A percentile compares a stretch with the other conserved stretches of the same genome.
phyloP scores from a whole-genome alignment of 257 asterid genomes.

The Primulina huaijiensis region DNA sequence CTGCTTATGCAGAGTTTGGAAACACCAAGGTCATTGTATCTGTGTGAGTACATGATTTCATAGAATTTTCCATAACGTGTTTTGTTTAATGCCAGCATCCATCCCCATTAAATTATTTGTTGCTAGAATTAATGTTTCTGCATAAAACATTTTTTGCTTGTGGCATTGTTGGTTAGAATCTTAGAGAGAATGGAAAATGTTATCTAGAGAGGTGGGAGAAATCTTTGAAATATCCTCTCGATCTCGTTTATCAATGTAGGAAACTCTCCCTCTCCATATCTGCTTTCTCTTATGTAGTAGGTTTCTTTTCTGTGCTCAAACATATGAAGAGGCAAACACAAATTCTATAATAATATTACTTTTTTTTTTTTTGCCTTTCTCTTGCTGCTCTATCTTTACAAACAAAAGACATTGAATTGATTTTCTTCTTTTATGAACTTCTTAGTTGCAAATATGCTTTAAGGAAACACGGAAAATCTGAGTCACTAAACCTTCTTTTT shows the following conservation, averaged over 20 bases:
- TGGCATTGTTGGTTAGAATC: not conserved
- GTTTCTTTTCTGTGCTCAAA: conserved; percentile 14
- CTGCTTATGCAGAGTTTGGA: conserved; percentile 97
- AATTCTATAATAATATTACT: not conserved
- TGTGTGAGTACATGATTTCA: conserved; percentile 55
- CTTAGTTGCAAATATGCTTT: not conserved
- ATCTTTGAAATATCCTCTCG: conserved; percentile 7
- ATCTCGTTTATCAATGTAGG: conserved; percentile 8
- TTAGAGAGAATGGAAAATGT: not conserved
- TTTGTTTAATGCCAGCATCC: not conserved
- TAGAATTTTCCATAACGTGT: not conserved
- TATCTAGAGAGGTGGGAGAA: not conserved
- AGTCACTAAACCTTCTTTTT: conserved; percentile 5
- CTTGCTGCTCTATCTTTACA: not conserved
- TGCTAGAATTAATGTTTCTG: conserved; percentile 10
- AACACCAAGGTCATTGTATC: conserved; percentile 95
- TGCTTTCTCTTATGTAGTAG: not conserved
- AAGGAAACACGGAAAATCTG: not conserved
- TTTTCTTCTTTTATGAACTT: not conserved
- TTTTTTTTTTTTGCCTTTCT: conserved; percentile 2
- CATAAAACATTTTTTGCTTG: not conserved
- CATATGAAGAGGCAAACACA: not conserved
- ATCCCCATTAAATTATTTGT: conserved; percentile 7
- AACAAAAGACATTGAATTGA: not conserved
- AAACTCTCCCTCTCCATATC: not conserved